phyloP scores from a whole-genome alignment of 805 yeast species.

The Kodamaea hsintzibuensis region DNA sequence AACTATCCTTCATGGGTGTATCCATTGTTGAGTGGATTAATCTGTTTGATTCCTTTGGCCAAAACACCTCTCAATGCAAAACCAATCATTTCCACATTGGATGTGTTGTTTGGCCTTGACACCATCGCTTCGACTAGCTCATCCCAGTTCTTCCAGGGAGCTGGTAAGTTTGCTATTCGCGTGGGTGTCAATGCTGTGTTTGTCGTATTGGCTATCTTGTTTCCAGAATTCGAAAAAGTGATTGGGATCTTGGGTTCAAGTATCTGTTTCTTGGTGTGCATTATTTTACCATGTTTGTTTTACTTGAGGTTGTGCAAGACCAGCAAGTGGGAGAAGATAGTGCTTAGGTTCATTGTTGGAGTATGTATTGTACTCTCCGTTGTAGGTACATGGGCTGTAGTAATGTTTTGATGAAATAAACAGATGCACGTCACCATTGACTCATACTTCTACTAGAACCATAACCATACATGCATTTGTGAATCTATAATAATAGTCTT shows the following conservation, averaged over 20 bases:
- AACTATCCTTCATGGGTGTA: slow-evolving; percentile 67
- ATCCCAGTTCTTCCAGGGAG: neutral
- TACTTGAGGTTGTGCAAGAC: slow-evolving; percentile 27
- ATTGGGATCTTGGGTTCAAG: slow-evolving; percentile 44
- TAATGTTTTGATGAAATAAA: slow-evolving; percentile 5
- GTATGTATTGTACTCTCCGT: slow-evolving; percentile 17
- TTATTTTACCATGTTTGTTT: slow-evolving; percentile 41
- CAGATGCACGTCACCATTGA: too few species aligned
- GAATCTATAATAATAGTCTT: too few species aligned
- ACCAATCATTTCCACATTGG: slow-evolving; percentile 42
- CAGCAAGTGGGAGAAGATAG: slow-evolving; percentile 15
- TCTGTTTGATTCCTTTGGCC: slow-evolving; percentile 42
- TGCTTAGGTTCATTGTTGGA: slow-evolving; percentile 11
- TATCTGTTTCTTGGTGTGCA: slow-evolving; percentile 42
- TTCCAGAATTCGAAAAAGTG: slow-evolving; percentile 41
- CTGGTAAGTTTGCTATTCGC: slow-evolving; percentile 17
- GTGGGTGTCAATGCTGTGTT: slow-evolving; percentile 24
- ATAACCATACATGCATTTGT: too few species aligned
- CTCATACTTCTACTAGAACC: too few species aligned
- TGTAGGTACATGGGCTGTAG: slow-evolving; percentile 21
- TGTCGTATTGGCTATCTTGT: slow-evolving; percentile 27
- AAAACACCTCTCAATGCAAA: slow-evolving; percentile 40
- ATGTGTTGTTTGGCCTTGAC: slow-evolving; percentile 23
- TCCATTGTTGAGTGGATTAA: slow-evolving; percentile 29
- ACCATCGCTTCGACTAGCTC: neutral